Evolutionary conservation across 2,329 filamentous ascomycete species (phyloP).

Genomic region (Arthrobotrys entomopaga): DNA sequence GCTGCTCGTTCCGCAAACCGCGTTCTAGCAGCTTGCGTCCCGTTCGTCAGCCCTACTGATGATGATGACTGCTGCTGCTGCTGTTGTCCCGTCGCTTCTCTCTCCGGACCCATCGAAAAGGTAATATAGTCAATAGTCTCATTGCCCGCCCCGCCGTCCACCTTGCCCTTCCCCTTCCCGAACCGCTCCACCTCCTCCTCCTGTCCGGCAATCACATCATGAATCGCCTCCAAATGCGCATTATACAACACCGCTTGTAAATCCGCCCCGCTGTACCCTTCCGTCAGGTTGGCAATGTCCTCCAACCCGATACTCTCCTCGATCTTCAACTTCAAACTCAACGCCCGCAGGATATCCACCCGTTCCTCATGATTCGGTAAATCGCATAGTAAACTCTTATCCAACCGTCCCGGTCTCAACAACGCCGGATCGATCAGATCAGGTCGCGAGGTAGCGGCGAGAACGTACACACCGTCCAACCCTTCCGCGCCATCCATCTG

Average conservation of each 20-base stretch:
- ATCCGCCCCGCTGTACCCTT: conserved; percentile 93
- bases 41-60: conserved; percentile 62
- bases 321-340: conserved; percentile 77
- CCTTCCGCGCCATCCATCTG: conserved; percentile 99
- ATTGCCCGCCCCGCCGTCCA: conserved; percentile 61
- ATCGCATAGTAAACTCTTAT: conserved; percentile 92
- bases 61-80: too few species aligned
- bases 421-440: conserved; percentile 96
- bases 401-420: conserved; percentile 86
- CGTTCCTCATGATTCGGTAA: conserved; percentile 83
- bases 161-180: conserved; percentile 61
- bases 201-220: conserved; percentile 81
- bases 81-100: conserved; percentile 60
- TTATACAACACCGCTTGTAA: conserved; percentile 95
- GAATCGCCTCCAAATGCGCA: conserved; percentile 94
- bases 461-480: conserved; percentile 90
- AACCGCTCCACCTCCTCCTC: conserved; percentile 61
- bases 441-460: conserved; percentile 91
- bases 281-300: conserved; percentile 81
- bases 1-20: conserved; percentile 78
- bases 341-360: conserved; percentile 84
- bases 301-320: conserved; percentile 69
- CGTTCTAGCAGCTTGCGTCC: conserved; percentile 63
- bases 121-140: conserved; percentile 58
- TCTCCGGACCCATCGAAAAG: conserved; percentile 43